Percentiles rank a stretch among this genome's conserved stretches.
phyloP scores from a whole-genome alignment of 768 basidiomycete genomes.

The Brasilioporus rufonigricans region DNA sequence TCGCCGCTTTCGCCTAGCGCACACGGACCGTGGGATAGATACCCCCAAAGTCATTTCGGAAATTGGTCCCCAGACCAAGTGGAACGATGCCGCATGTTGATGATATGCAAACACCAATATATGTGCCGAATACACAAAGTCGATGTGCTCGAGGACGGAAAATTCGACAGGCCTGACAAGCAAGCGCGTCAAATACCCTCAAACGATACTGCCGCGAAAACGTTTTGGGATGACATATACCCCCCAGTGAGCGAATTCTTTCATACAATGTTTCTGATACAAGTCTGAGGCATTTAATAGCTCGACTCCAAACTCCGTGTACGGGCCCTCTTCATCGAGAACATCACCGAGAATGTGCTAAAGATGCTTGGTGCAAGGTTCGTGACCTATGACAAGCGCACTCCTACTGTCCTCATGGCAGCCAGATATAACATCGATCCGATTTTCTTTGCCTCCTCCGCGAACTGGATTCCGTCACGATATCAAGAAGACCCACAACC shows the following conservation, averaged over 20 bases:
- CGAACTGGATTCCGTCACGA: no score
- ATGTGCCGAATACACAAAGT: slow-evolving; percentile 21
- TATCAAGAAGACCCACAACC: no score
- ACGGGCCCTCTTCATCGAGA: no score
- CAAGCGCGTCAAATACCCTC: slow-evolving; percentile 11
- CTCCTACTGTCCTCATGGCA: not conserved
- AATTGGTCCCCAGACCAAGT: slow-evolving; percentile 54
- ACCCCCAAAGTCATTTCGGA: slow-evolving; percentile 52
- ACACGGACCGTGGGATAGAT: slow-evolving; percentile 31
- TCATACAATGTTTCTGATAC: not conserved
- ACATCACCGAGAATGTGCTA: slow-evolving; percentile 32
- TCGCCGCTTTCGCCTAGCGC: not conserved
- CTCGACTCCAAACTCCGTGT: slow-evolving; percentile 22
- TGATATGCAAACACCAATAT: slow-evolving; percentile 14
- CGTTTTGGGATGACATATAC: slow-evolving; percentile 32
- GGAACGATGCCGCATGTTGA: slow-evolving; percentile 32
- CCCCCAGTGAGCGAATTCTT: slow-evolving; percentile 19
- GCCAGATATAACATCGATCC: slow-evolving; percentile 39
- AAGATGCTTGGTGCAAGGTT: slow-evolving; percentile 39
- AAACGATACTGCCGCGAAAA: slow-evolving; percentile 1
- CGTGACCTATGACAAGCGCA: not conserved
- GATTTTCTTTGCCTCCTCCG: no score
- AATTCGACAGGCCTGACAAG: slow-evolving; percentile 14
- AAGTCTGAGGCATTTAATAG: slow-evolving; percentile 12
- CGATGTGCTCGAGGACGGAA: slow-evolving; percentile 16